phyloP scores from a whole-genome alignment of 495 filamentous ascomycete genomes.

The Xeromyces bisporus region DNA sequence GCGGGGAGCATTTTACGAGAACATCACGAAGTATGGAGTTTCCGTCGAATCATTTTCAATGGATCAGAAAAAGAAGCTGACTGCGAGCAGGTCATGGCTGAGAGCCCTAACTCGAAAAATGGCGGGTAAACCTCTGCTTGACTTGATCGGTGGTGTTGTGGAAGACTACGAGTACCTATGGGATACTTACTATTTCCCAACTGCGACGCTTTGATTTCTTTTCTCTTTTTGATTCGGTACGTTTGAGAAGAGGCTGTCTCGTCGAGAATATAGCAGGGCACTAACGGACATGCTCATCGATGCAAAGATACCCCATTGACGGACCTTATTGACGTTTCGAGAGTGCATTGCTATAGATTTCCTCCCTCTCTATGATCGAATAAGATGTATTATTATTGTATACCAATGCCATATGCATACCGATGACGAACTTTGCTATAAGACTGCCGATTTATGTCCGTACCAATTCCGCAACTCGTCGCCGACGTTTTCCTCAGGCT shows the following conservation, averaged over 20 bases:
- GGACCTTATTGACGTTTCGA: no score
- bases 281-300: no score
- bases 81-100: slow-evolving; percentile 35
- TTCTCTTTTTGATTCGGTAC: background rate
- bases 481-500: slow-evolving; percentile 10
- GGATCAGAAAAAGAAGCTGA: slow-evolving; percentile 13
- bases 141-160: slow-evolving; percentile 62
- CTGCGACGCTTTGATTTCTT: slow-evolving; percentile 41
- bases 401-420: no score
- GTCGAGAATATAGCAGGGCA: no score
- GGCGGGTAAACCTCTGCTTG: slow-evolving; percentile 56
- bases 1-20: slow-evolving; percentile 91
- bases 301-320: no score
- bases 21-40: slow-evolving; percentile 56
- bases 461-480: slow-evolving; percentile 26
- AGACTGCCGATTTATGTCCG: slow-evolving; percentile 22
- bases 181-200: slow-evolving; percentile 92
- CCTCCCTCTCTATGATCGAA: no score
- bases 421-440: no score
- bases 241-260: no score
- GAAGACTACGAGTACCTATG: slow-evolving; percentile 96
- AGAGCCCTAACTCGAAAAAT: slow-evolving; percentile 46
- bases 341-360: no score
- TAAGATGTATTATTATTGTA: no score
- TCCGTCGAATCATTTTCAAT: background rate